These are phyloP conservation scores for Leucocoprinus birnbaumii DNA, from an alignment of 768 basidiomycete genomes.

Conservation along the genomic window DNA sequence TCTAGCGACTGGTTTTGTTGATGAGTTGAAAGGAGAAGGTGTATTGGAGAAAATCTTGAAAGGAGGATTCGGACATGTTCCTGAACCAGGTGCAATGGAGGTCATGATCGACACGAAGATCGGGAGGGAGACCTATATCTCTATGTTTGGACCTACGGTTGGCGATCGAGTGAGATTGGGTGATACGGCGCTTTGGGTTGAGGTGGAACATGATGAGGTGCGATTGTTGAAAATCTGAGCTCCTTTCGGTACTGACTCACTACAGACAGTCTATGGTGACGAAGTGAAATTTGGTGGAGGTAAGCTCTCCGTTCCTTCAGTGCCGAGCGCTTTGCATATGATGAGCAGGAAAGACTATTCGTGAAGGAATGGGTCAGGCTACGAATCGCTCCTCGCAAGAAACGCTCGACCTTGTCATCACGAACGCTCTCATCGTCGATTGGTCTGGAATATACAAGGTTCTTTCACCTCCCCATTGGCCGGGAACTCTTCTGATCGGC, in stretches of 20 bases:
- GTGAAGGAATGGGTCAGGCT: slow-evolving; percentile 96
- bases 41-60: slow-evolving; percentile 48
- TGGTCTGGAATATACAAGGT: slow-evolving; percentile 97
- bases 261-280: slow-evolving; percentile 85
- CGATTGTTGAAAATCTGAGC: slow-evolving; percentile 5
- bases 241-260: background rate
- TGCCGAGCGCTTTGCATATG: slow-evolving; percentile 7
- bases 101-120: slow-evolving; percentile 54
- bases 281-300: slow-evolving; percentile 99
- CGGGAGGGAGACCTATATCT: slow-evolving; percentile 72
- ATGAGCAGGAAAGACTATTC: slow-evolving; percentile 77
- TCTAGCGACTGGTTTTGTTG: slow-evolving; percentile 57
- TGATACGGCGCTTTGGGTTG: slow-evolving; percentile 88
- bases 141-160: slow-evolving; percentile 94
- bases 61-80: slow-evolving; percentile 67
- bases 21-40: slow-evolving; percentile 38
- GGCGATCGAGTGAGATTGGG: slow-evolving; percentile 89
- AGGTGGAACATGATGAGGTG: slow-evolving; percentile 86
- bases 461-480: background rate
- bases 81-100: slow-evolving; percentile 60
- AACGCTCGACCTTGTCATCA: slow-evolving; percentile 89
- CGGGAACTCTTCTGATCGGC: background rate
- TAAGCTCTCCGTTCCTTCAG: slow-evolving; percentile 20
- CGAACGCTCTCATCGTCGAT: slow-evolving; percentile 91
- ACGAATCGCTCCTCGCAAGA: slow-evolving; percentile 65